phyloP scores from a whole-genome alignment of 2,329 filamentous ascomycete species.

The Grosmannia clavigera region DNA sequence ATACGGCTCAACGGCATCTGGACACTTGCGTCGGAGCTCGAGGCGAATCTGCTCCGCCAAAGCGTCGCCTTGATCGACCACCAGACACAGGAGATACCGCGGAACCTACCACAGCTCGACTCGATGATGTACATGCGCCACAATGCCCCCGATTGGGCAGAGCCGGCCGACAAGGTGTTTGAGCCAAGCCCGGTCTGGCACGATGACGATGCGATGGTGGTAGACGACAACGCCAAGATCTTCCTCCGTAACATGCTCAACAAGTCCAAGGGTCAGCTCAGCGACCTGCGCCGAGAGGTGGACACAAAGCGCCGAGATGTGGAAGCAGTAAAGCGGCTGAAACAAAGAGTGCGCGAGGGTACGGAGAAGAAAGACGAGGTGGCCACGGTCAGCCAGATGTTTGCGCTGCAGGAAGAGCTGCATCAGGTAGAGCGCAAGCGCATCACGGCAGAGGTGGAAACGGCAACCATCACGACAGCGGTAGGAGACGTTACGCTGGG shows the following conservation, averaged over 20 bases:
- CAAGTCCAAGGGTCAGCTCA: conserved; percentile 77
- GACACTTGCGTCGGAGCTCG: conserved; percentile 67
- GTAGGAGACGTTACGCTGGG: conserved; percentile 89
- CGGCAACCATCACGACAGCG: conserved; percentile 77
- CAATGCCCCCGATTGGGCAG: conserved; percentile 71
- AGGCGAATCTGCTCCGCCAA: conserved; percentile 63
- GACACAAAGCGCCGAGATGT: conserved; percentile 82
- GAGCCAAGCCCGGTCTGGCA: conserved; percentile 96
- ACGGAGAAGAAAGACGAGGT: conserved; percentile 84
- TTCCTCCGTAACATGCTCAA: conserved; percentile 84
- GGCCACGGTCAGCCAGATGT: conserved; percentile 69
- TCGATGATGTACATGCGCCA: conserved; percentile 97
- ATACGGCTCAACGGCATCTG: conserved; percentile 75
- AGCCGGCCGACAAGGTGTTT: conserved; percentile 74
- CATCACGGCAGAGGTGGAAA: conserved; percentile 83
- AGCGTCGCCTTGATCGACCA: conserved; percentile 62
- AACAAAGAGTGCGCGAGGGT: conserved; percentile 67
- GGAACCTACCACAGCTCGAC: conserved; percentile 81
- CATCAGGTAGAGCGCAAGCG: conserved; percentile 76
- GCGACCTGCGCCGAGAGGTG: conserved; percentile 67
- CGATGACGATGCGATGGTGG: conserved; percentile 76
- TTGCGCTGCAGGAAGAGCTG: conserved; percentile 70
- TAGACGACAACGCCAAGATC: conserved; percentile 76
- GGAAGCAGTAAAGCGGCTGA: conserved; percentile 59
- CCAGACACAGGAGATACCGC: conserved; percentile 66